Base-by-base conservation (phyloP, 2,329 filamentous ascomycete species). In the Pseudogymnoascus sp. region DNA sequence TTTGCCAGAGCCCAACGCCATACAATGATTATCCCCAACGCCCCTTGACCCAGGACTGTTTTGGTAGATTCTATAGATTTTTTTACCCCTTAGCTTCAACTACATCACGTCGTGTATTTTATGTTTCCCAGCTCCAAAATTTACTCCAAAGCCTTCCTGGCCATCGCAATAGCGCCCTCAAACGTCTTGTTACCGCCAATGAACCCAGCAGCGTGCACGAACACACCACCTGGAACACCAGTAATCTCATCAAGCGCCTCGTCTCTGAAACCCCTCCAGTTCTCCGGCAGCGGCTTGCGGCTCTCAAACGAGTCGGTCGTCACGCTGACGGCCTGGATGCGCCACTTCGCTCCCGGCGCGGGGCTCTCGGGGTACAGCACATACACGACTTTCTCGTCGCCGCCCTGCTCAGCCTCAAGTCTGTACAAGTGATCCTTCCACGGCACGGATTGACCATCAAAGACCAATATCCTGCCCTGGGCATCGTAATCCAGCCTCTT, bases 401-500 rank as follows among this genome's bases (percentile, higher is more conserved):
- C 73, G 7, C 71, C 73, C 58, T 77, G 74, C 70, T 86, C 81
- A 68, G 81, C 81, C 76, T 99, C 94, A 29, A 97, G 83, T 15
- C 83, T 85, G 77, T 96, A 97, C 15, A 99, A 81, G 74, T 99
- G 94, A 71, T 97, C 93, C 74, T 96, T 94, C 94, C 94, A 97
- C 1, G 93, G 93, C 64, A 93, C 89, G 63, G 88, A 86, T 72
- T 89, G 86, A 36, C 79, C 79, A 65, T 88, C 83, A 62, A 99
- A 82, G 26, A 97, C 87, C 69, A 97, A 80, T 63, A 97, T 84
- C 65, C 90, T 86, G 62, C 92, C 92, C 66, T 86, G 78, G 8
- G 86, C 71, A 72, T 96, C 89, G 71, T 85, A 83, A 67, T 88
- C 78, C 29, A 76, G 72, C 61, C 93, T 86, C 65, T 82, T 81